These are phyloP conservation scores for Harringtonia lauricola DNA, from an alignment of 2,329 filamentous ascomycete genomes.

Conservation along the genomic window DNA sequence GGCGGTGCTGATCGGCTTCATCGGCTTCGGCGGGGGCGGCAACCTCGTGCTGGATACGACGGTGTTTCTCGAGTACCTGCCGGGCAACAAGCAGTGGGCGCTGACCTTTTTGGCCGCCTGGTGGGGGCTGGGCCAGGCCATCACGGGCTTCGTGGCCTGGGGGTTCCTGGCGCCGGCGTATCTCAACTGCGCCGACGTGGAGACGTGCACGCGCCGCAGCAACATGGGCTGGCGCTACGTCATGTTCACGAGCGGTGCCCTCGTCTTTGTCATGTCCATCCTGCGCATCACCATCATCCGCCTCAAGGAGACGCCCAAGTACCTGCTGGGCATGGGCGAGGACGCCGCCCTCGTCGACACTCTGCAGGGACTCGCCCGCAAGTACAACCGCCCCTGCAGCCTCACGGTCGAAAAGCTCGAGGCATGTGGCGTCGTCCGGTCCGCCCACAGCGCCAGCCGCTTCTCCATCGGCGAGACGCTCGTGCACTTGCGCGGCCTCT, in stretches of 20 bases:
- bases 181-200: constrained; percentile 30
- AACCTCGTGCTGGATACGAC: constrained; percentile 53
- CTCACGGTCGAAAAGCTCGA: constrained; percentile 34
- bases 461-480: constrained; percentile 22
- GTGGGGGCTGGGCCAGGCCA: constrained; percentile 37
- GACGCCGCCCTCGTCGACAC: constrained; percentile 38
- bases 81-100: constrained; percentile 49
- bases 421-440: constrained; percentile 30
- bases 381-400: constrained; percentile 27
- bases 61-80: constrained; percentile 34
- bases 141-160: constrained; percentile 38
- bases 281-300: constrained; percentile 41
- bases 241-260: constrained; percentile 33
- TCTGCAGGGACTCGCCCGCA: constrained; percentile 25
- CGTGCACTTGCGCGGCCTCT: constrained; percentile 54
- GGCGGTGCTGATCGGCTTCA: constrained; percentile 50
- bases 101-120: constrained; percentile 49
- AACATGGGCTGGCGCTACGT: constrained; percentile 42
- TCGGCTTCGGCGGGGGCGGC: constrained; percentile 53
- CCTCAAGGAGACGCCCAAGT: constrained; percentile 50
- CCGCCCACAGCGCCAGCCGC: constrained; percentile 22
- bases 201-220: constrained; percentile 35
- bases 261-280: constrained; percentile 38
- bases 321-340: constrained; percentile 38
- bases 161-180: constrained; percentile 29